These are phyloP conservation scores for Cadophora malorum DNA, from an alignment of 2,329 filamentous ascomycete species.

Conservation along the genomic window DNA sequence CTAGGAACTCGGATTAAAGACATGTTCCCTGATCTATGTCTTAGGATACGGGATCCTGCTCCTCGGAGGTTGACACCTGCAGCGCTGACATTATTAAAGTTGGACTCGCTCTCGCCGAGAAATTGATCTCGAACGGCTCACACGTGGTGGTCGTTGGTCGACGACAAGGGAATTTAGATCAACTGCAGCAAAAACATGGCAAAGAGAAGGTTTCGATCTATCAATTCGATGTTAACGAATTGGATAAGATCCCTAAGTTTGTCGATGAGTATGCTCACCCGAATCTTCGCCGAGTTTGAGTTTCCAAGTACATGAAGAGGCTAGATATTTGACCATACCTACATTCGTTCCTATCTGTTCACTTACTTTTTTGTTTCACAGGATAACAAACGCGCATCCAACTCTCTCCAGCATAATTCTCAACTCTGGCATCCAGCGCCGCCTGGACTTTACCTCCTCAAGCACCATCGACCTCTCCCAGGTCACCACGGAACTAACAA, in stretches of 20 bases:
- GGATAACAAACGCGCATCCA: slow-evolving; percentile 42
- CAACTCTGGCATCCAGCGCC: slow-evolving; percentile 62
- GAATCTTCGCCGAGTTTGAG: too few relatives aligned
- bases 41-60: too few relatives aligned
- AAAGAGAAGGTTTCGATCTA: neutral
- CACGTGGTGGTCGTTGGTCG: slow-evolving; percentile 61
- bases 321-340: too few relatives aligned
- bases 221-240: neutral
- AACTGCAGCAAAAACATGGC: neutral
- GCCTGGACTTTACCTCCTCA: slow-evolving; percentile 55
- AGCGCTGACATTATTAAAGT: slow-evolving; percentile 44
- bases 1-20: too few relatives aligned
- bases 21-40: too few relatives aligned
- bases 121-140: slow-evolving; percentile 56
- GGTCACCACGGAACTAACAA: slow-evolving; percentile 49
- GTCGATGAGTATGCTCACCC: neutral
- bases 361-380: neutral
- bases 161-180: slow-evolving; percentile 50
- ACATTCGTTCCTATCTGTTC: too few relatives aligned
- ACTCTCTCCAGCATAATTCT: slow-evolving; percentile 63
- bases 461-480: slow-evolving; percentile 48
- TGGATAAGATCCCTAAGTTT: neutral
- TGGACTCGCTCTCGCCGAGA: slow-evolving; percentile 53
- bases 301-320: too few relatives aligned
- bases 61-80: too few relatives aligned